Conservation (phyloP, 257 asterid species). For the Solanum clarkiae region DNA sequence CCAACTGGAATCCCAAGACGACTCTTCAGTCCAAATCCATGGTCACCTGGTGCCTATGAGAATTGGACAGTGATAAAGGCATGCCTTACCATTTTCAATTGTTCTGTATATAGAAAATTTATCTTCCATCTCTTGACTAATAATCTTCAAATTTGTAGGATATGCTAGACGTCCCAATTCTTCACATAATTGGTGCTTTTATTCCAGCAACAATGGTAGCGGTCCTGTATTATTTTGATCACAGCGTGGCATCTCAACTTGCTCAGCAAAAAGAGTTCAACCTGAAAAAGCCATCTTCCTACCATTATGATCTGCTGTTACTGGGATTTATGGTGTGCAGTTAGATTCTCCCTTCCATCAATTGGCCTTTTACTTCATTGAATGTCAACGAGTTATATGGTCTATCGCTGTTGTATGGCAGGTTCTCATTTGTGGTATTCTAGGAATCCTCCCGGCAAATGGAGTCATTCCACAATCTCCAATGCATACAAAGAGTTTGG, state of each 20-base stretch:
- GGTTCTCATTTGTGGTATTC: conserved; percentile 12
- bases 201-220: conserved; percentile 15
- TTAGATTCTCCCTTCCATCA: not conserved
- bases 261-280: conserved; percentile 12
- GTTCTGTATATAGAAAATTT: not conserved
- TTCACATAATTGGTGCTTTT: conserved; percentile 13
- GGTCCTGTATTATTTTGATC: conserved; percentile 10
- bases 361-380: not conserved
- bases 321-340: conserved; percentile 7
- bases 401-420: not conserved
- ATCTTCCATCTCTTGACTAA: not conserved
- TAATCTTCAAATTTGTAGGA: conserved; percentile 3
- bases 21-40: conserved; percentile 31
- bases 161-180: conserved; percentile 6
- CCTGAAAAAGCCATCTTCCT: conserved; percentile 14
- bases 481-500: conserved; percentile 18
- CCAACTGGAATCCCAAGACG: conserved; percentile 45
- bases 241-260: conserved; percentile 18
- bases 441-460: conserved; percentile 10
- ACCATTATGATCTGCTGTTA: conserved; percentile 12
- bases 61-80: conserved; percentile 48
- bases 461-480: conserved; percentile 17
- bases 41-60: conserved; percentile 28
- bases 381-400: not conserved
- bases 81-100: not conserved